A percentile compares a stretch with the other conserved stretches of the same genome.
phyloP scores from a whole-genome alignment of 805 yeast species.

The Schwanniomyces vanrijiae region DNA sequence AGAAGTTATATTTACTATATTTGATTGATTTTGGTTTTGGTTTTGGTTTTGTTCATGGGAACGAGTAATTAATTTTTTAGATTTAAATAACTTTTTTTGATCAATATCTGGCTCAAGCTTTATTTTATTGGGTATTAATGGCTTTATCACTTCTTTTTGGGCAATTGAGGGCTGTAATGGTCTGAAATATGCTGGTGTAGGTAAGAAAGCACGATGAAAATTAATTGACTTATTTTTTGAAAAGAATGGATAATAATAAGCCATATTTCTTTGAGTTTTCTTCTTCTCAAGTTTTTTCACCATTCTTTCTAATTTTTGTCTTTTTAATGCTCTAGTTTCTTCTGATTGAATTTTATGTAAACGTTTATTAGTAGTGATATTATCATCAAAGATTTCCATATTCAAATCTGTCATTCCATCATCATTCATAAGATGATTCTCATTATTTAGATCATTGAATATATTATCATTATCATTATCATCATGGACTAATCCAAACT shows the following conservation, averaged over 20 bases:
- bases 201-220: conserved; percentile 65
- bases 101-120: conserved; percentile 65
- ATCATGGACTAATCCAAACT: conserved; percentile 3
- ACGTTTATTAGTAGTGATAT: conserved; percentile 1
- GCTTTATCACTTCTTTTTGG: conserved; percentile 28
- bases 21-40: conserved; percentile 2
- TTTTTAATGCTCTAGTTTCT: conserved; percentile 22
- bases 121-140: conserved; percentile 59
- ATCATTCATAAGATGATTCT: conserved; percentile 15
- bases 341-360: conserved; percentile 1
- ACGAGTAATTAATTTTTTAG: conserved; percentile 9
- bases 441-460: conserved; percentile 14
- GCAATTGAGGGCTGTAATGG: conserved; percentile 53
- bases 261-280: conserved; percentile 29
- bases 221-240: conserved; percentile 53
- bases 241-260: conserved; percentile 64
- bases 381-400: conserved; percentile 22
- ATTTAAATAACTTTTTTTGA: conserved; percentile 52
- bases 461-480: conserved; percentile 20
- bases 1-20: conserved; percentile 22
- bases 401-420: conserved; percentile 25
- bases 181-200: conserved; percentile 54
- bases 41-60: conserved; percentile 5
- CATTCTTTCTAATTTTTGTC: conserved; percentile 24
- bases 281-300: conserved; percentile 31